These are phyloP conservation scores for Atkinsonella texensis DNA, from an alignment of 2,329 filamentous ascomycete genomes.

Conservation along the genomic window DNA sequence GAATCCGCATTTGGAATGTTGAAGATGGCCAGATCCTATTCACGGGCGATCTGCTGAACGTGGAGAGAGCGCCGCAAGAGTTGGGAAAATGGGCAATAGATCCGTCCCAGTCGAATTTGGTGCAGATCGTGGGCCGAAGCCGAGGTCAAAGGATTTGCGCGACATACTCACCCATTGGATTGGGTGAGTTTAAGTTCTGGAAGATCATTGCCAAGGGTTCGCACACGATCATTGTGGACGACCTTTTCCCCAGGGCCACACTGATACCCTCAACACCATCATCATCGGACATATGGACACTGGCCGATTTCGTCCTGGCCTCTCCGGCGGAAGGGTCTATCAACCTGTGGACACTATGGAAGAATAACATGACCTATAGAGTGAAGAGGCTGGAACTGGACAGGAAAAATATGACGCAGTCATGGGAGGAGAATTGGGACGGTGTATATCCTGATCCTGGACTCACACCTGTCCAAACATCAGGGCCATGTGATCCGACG, in stretches of 20 bases:
- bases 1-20: slow-evolving; percentile 80
- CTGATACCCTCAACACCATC: slow-evolving; percentile 59
- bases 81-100: slow-evolving; percentile 65
- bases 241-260: slow-evolving; percentile 49
- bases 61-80: slow-evolving; percentile 54
- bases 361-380: slow-evolving; percentile 69
- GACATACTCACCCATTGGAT: slow-evolving; percentile 78
- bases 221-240: slow-evolving; percentile 52
- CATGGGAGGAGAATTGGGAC: slow-evolving; percentile 60
- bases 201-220: slow-evolving; percentile 52
- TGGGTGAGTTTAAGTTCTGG: slow-evolving; percentile 94
- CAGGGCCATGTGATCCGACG: slow-evolving; percentile 51
- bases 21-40: slow-evolving; percentile 66
- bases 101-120: slow-evolving; percentile 63
- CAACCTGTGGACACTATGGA: slow-evolving; percentile 69
- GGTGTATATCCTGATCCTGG: slow-evolving; percentile 51
- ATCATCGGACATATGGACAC: slow-evolving; percentile 64
- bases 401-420: slow-evolving; percentile 46
- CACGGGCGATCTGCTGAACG: slow-evolving; percentile 65
- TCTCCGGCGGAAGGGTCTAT: slow-evolving; percentile 40
- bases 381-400: slow-evolving; percentile 64
- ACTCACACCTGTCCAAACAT: slow-evolving; percentile 39
- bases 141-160: slow-evolving; percentile 49
- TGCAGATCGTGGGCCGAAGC: slow-evolving; percentile 54
- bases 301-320: slow-evolving; percentile 62